phyloP scores from a whole-genome alignment of 1,139 yeast species.

The Insectozyma bohioensis region DNA sequence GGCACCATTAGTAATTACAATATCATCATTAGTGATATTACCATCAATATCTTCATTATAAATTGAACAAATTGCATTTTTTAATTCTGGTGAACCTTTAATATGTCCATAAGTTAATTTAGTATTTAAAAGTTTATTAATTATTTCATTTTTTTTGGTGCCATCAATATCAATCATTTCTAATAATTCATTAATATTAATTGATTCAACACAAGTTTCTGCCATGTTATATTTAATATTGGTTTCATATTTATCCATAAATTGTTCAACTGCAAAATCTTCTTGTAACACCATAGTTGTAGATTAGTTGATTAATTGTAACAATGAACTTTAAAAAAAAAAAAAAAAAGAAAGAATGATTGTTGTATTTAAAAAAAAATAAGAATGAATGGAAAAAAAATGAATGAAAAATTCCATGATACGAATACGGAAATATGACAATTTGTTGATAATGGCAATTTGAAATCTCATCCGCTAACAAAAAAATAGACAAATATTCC shows the following conservation, averaged over 20 bases:
- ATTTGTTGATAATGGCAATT: too few species aligned
- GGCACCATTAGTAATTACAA: conserved; percentile 56
- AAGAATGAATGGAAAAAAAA: too few species aligned
- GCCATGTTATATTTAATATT: conserved; percentile 44
- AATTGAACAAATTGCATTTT: conserved; percentile 33
- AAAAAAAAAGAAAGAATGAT: background rate
- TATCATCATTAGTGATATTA: conserved; percentile 27
- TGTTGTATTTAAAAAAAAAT: conserved; percentile 1
- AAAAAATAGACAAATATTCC: too few species aligned
- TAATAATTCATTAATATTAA: conserved; percentile 40
- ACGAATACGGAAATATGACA: too few species aligned
- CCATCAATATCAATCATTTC: conserved; percentile 23
- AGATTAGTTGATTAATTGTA: background rate
- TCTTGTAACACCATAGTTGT: conserved; percentile 26
- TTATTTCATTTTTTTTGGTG: conserved; percentile 10
- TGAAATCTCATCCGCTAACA: too few species aligned
- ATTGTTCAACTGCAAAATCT: conserved; percentile 55
- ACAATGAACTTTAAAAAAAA: too few species aligned
- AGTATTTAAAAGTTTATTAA: conserved; percentile 13
- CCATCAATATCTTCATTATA: conserved; percentile 29
- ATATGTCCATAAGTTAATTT: conserved; percentile 51
- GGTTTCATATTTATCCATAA: conserved; percentile 54
- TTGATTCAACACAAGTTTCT: conserved; percentile 54
- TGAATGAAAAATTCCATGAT: too few species aligned
- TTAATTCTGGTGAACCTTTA: conserved; percentile 43